A percentile compares a stretch with the other conserved stretches of the same genome.
Conservation (phyloP, 1,284 basidiomycete genomes). For the Laetiporus sulphureus region DNA sequence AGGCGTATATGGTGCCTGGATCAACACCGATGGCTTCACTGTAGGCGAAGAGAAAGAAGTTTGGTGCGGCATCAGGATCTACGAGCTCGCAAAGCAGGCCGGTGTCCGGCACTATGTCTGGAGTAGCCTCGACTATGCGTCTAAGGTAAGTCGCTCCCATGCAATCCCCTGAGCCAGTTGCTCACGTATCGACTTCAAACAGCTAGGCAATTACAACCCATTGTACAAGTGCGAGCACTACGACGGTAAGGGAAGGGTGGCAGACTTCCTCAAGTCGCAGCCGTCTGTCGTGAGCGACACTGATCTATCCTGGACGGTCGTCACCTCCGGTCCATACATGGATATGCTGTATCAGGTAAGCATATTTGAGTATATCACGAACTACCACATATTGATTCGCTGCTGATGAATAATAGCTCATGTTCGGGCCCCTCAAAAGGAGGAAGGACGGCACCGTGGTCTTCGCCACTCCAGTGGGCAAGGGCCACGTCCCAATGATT, state of each 20-base stretch:
- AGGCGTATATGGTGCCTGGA: slow-evolving; percentile 38
- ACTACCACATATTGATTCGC: no score
- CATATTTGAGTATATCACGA: no score
- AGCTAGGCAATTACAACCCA: slow-evolving; percentile 4
- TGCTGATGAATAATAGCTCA: slow-evolving; percentile 18
- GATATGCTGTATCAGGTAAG: slow-evolving; percentile 35
- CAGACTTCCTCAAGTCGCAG: slow-evolving; percentile 32
- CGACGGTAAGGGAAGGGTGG: slow-evolving; percentile 35
- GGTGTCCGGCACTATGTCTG: slow-evolving; percentile 39
- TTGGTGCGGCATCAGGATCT: slow-evolving; percentile 37
- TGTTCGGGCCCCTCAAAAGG: slow-evolving; percentile 34
- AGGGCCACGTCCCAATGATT: slow-evolving; percentile 37
- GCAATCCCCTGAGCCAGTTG: no score
- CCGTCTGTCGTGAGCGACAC: slow-evolving; percentile 27
- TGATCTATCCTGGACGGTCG: slow-evolving; percentile 31
- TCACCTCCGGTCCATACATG: slow-evolving; percentile 37
- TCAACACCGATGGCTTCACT: slow-evolving; percentile 42
- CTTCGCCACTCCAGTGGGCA: slow-evolving; percentile 33
- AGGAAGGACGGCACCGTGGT: slow-evolving; percentile 37
- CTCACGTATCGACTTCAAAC: no score
- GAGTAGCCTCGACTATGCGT: slow-evolving; percentile 38
- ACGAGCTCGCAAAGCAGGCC: slow-evolving; percentile 37
- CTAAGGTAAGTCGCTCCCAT: no score
- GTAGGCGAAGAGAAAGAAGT: slow-evolving; percentile 38
- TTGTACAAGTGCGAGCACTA: slow-evolving; percentile 7